Conservation (phyloP, 805 yeast genomes). For the Candida rishiriensis region DNA sequence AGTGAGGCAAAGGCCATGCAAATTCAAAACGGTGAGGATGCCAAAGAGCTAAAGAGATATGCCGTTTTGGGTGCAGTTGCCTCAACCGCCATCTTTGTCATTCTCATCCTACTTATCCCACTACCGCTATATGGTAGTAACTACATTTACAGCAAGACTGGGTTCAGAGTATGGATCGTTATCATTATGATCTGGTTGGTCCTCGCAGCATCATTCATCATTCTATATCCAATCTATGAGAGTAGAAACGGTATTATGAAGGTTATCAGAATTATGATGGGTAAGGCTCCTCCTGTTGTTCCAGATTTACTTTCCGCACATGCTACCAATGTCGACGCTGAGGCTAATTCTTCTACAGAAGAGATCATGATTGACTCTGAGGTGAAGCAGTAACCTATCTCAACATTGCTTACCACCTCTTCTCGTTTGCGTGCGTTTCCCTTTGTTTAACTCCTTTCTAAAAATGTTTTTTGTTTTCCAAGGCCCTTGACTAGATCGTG, state of each 20-base stretch:
- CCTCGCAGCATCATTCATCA: constrained; percentile 28
- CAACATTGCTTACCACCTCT: too few species aligned
- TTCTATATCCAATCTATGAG: constrained; percentile 31
- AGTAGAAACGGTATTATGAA: constrained; percentile 23
- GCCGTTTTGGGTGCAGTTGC: constrained; percentile 21
- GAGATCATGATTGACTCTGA: constrained; percentile 5
- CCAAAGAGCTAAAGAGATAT: constrained; percentile 19
- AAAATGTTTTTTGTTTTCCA: too few species aligned
- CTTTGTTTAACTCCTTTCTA: too few species aligned
- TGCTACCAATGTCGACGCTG: constrained; percentile 2
- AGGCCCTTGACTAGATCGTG: too few species aligned
- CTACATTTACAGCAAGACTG: constrained; percentile 28
- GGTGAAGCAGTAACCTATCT: not conserved
- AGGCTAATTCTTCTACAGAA: constrained; percentile 1
- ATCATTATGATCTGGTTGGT: constrained; percentile 33
- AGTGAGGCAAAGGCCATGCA: constrained; percentile 28
- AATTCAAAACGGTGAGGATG: constrained; percentile 10
- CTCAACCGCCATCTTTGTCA: constrained; percentile 23
- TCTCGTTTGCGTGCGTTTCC: not conserved
- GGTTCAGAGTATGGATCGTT: constrained; percentile 32
- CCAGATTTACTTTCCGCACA: constrained; percentile 15
- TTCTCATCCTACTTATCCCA: constrained; percentile 27
- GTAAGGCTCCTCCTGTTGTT: constrained; percentile 12
- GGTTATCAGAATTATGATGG: constrained; percentile 12
- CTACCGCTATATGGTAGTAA: constrained; percentile 30